Evolutionary conservation across 208 protist species (phyloP).

Genomic region (Leishmania guyanensis): DNA sequence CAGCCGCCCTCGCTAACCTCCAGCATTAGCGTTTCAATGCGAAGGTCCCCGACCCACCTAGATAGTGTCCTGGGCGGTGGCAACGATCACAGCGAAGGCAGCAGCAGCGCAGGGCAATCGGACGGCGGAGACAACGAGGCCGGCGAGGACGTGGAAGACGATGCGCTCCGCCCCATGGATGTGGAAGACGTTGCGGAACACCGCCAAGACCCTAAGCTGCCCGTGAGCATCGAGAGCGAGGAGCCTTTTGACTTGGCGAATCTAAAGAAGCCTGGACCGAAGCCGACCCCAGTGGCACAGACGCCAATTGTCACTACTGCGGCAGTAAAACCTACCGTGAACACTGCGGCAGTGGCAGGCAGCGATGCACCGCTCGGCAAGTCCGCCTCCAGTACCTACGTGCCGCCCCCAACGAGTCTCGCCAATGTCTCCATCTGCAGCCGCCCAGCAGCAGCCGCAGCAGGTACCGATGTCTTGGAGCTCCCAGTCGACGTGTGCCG

Average conservation of each 20-base stretch:
- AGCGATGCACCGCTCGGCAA: constrained; percentile 13
- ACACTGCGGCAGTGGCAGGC: constrained; percentile 17
- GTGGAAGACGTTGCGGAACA: constrained; percentile 22
- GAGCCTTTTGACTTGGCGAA: constrained; percentile 4
- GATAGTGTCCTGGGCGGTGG: constrained; percentile 6
- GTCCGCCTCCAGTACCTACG: constrained; percentile 30
- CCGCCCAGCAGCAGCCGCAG: constrained; percentile 51
- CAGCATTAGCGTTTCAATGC: constrained; percentile 18
- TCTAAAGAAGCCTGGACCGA: constrained; percentile 9
- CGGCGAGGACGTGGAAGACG: constrained; percentile 27
- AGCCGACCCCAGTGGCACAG: constrained; percentile 3
- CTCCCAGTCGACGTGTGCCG: constrained; percentile 1
- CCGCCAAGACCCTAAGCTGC: constrained; percentile 1
- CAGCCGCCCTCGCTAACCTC: constrained; percentile 29
- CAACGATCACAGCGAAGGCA: constrained; percentile 26
- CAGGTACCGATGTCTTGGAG: constrained; percentile 66
- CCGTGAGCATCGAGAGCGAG: constrained; percentile 16
- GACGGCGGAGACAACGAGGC: constrained; percentile 30
- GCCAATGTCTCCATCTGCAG: constrained; percentile 79
- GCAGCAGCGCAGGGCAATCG: constrained; percentile 33
- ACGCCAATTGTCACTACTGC: constrained; percentile 29
- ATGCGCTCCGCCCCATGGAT: constrained; percentile 14
- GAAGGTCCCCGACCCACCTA: constrained; percentile 2
- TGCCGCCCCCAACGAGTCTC: constrained; percentile 40
- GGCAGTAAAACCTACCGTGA: constrained; percentile 21